phyloP scores from a whole-genome alignment of 352 stramenopile species.

The Phytopythium kandeliae region DNA sequence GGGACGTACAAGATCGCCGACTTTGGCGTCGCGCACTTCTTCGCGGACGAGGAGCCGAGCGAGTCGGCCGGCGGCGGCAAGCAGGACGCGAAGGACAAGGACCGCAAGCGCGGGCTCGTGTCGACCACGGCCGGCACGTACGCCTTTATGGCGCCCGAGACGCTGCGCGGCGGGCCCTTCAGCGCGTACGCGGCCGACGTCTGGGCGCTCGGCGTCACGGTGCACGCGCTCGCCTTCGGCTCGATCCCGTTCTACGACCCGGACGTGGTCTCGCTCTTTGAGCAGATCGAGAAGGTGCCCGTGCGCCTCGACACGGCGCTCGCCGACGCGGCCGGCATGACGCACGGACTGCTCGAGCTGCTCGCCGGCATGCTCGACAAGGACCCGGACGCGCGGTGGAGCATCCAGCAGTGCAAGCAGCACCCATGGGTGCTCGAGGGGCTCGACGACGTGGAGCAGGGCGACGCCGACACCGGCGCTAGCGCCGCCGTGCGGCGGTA shows the following conservation, averaged over 20 bases:
- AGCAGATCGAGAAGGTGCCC: slow-evolving; percentile 67
- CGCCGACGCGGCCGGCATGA: slow-evolving; percentile 3
- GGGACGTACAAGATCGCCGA: slow-evolving; percentile 81
- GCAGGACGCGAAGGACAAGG: background rate
- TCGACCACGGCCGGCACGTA: slow-evolving; percentile 80
- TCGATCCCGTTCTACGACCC: slow-evolving; percentile 79
- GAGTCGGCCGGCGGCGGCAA: too few relatives aligned
- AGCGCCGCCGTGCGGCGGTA: too few relatives aligned
- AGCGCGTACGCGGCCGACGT: slow-evolving; percentile 80
- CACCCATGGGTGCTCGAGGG: slow-evolving; percentile 62
- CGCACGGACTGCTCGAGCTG: slow-evolving; percentile 36
- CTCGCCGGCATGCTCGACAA: slow-evolving; percentile 69
- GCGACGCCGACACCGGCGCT: too few relatives aligned
- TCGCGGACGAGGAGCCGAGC: slow-evolving; percentile 62
- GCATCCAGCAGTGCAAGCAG: slow-evolving; percentile 61
- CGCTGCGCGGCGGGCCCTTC: slow-evolving; percentile 72
- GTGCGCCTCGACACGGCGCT: slow-evolving; percentile 25
- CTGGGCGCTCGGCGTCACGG: slow-evolving; percentile 82
- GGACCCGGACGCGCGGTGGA: slow-evolving; percentile 64
- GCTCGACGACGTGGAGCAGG: slow-evolving; percentile 17
- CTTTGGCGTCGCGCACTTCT: slow-evolving; percentile 82
- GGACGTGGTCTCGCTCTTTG: slow-evolving; percentile 78
- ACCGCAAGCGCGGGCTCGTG: slow-evolving; percentile 66
- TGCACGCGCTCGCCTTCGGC: slow-evolving; percentile 78
- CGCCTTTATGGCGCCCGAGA: slow-evolving; percentile 82